phyloP scores from a whole-genome alignment of 148 eudicot genomes.

The Rhododendron simsii region DNA sequence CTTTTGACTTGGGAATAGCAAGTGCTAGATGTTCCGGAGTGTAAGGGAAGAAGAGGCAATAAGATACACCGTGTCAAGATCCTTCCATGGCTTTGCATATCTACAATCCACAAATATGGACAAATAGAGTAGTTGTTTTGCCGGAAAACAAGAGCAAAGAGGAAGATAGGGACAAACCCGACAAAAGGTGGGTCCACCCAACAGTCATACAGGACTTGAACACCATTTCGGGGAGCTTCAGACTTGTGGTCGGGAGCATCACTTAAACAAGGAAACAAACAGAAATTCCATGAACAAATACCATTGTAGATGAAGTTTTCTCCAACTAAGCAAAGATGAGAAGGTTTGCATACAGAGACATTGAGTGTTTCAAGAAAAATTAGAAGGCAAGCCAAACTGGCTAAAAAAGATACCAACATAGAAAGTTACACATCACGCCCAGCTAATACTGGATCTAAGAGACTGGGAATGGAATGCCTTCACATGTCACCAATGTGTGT shows the following conservation, averaged over 20 bases:
- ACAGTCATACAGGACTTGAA: conserved; percentile 54
- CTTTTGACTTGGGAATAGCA: conserved; percentile 31
- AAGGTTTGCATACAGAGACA: conserved; percentile 3
- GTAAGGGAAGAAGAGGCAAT: conserved; percentile 81
- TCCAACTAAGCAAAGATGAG: not conserved
- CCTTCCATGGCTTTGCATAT: conserved; percentile 64
- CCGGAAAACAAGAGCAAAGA: conserved; percentile 3
- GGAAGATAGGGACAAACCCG: conserved; percentile 41
- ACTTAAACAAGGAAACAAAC: conserved; percentile 7
- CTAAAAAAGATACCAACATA: not conserved
- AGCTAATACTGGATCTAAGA: not conserved
- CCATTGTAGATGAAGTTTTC: not conserved
- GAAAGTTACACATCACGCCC: not conserved
- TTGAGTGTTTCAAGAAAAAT: not conserved
- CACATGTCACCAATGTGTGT: not conserved
- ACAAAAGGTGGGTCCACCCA: conserved; percentile 65
- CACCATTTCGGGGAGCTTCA: conserved; percentile 31
- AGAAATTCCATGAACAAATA: not conserved
- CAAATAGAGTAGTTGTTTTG: not conserved
- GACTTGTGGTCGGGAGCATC: conserved; percentile 23
- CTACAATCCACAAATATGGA: conserved; percentile 28
- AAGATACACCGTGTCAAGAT: conserved; percentile 49
- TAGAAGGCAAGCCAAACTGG: not conserved
- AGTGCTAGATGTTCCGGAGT: conserved; percentile 64
- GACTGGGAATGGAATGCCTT: not conserved